Percentiles rank a stretch among this genome's conserved stretches.
These are phyloP conservation scores for Arthrobotrys conoides DNA, from an alignment of 2,329 filamentous ascomycete genomes.

Conservation along the genomic window DNA sequence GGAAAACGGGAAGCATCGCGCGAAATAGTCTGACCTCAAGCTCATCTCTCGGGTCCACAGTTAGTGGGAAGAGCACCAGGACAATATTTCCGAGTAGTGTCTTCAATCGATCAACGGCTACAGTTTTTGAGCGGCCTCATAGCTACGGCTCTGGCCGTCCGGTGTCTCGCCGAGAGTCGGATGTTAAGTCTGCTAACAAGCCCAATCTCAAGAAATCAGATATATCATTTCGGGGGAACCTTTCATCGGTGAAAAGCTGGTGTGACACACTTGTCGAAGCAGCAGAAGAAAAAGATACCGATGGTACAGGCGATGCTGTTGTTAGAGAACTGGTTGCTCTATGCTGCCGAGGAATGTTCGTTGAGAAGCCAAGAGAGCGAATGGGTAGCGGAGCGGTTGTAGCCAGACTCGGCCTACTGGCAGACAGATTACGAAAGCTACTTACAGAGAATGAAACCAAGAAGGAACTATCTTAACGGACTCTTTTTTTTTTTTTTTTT, in stretches of 20 bases:
- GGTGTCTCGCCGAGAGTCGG: conserved; percentile 41
- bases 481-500: too few species aligned
- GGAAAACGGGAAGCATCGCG: conserved; percentile 14
- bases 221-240: conserved; percentile 52
- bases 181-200: conserved; percentile 19
- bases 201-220: conserved; percentile 35
- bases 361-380: conserved; percentile 46
- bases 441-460: conserved; percentile 36
- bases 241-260: conserved; percentile 44
- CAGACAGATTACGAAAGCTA: conserved; percentile 49
- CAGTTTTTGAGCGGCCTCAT: conserved; percentile 27
- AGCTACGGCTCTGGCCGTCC: conserved; percentile 27
- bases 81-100: conserved; percentile 35
- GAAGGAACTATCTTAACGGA: background rate
- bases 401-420: conserved; percentile 45
- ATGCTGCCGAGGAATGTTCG: conserved; percentile 57
- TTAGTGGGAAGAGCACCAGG: conserved; percentile 40
- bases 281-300: conserved; percentile 54
- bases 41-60: conserved; percentile 50
- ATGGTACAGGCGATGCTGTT: conserved; percentile 53
- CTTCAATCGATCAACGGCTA: conserved; percentile 39
- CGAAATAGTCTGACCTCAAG: conserved; percentile 44
- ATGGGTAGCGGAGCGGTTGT: conserved; percentile 55
- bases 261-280: conserved; percentile 53
- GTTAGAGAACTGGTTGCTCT: conserved; percentile 49